Percentiles rank a stretch among this genome's conserved stretches.
Conservation (phyloP, 352 stramenopile genomes). For the Pythium folliculosum region DNA sequence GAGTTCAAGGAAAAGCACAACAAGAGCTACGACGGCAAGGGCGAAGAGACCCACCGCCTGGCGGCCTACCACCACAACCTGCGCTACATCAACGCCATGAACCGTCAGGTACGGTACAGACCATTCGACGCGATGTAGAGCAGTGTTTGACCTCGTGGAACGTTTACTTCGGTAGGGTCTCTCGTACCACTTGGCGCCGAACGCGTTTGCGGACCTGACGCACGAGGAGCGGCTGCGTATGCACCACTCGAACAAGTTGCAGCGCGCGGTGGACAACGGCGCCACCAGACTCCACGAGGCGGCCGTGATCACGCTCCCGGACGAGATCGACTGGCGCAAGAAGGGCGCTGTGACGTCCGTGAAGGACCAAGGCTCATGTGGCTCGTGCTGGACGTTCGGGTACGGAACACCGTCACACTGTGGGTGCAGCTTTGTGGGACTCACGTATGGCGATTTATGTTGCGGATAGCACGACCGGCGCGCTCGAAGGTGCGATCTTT, state of each 20-base stretch:
- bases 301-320: constrained; percentile 38
- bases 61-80: constrained; percentile 81
- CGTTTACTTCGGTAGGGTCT: constrained; percentile 41
- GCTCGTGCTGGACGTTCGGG: constrained; percentile 93
- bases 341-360: constrained; percentile 88
- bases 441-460: background rate
- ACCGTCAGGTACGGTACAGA: constrained; percentile 55
- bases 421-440: background rate
- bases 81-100: constrained; percentile 85
- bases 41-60: constrained; percentile 53
- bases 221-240: constrained; percentile 64
- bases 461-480: constrained; percentile 67
- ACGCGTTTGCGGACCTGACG: constrained; percentile 83
- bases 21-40: constrained; percentile 58
- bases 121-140: background rate
- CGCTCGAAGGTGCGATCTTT: constrained; percentile 78
- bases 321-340: constrained; percentile 86
- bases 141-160: background rate
- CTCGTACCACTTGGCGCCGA: constrained; percentile 77
- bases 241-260: constrained; percentile 43
- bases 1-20: constrained; percentile 59
- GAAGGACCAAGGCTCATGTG: constrained; percentile 91
- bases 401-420: constrained; percentile 21
- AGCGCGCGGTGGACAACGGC: constrained; percentile 65
- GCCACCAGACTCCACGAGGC: constrained; percentile 46